Percentiles rank a stretch among this genome's conserved stretches.
These are phyloP conservation scores for Heliamphora pulchella DNA, from an alignment of 179 eudicot species.

Conservation along the genomic window DNA sequence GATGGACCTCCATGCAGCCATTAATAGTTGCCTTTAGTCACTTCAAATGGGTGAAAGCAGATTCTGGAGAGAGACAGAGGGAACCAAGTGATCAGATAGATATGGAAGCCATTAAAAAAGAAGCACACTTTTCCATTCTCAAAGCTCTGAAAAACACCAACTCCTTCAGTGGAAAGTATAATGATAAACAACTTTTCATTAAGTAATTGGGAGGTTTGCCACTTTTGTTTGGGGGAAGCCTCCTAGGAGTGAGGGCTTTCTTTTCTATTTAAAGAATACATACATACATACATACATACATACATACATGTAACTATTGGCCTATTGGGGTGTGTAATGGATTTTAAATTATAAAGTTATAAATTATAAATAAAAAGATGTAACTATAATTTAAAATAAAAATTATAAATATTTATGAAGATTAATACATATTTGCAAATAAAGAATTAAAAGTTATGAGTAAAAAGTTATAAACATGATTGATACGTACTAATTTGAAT, in stretches of 20 bases:
- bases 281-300: not conserved
- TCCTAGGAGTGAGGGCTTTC: constrained; percentile 45
- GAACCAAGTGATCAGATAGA: constrained; percentile 27
- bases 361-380: no score
- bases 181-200: constrained; percentile 37
- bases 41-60: constrained; percentile 26
- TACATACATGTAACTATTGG: not conserved
- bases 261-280: constrained; percentile 16
- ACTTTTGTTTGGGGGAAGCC: constrained; percentile 46
- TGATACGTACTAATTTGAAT: no score
- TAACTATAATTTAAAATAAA: no score
- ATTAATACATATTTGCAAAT: no score
- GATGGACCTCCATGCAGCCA: not conserved
- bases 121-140: constrained; percentile 18
- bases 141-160: constrained; percentile 17
- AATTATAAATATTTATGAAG: no score
- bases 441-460: no score
- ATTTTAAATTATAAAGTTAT: no score
- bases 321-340: no score
- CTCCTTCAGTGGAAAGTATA: constrained; percentile 28
- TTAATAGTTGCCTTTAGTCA: constrained; percentile 16
- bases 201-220: constrained; percentile 18
- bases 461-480: no score
- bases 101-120: constrained; percentile 24
- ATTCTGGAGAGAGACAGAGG: constrained; percentile 21